phyloP scores from a whole-genome alignment of 805 yeast species.

The Candida insectalens region DNA sequence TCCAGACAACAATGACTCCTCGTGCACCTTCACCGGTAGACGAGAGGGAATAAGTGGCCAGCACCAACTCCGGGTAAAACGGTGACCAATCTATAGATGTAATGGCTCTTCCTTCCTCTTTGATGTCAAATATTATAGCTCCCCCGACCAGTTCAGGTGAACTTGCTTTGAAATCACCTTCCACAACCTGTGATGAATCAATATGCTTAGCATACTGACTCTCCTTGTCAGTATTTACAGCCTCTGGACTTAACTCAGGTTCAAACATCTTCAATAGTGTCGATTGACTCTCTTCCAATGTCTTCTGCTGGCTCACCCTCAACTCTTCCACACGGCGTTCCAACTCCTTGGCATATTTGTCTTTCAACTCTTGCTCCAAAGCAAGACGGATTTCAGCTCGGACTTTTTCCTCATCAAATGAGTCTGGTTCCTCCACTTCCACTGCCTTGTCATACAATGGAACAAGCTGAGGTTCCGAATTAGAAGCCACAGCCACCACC shows the following conservation, averaged over 20 bases:
- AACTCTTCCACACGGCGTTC: conserved; percentile 3
- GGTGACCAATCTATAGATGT: conserved; percentile 23
- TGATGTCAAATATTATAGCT: neutral
- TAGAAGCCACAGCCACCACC: no score
- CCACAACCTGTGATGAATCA: conserved; percentile 5
- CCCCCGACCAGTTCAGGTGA: neutral
- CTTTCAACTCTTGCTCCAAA: conserved; percentile 5
- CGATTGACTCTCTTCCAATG: neutral
- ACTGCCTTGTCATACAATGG: conserved; percentile 15
- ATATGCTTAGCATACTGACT: conserved; percentile 2
- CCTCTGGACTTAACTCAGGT: neutral
- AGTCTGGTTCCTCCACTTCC: conserved; percentile 7
- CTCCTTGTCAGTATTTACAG: neutral
- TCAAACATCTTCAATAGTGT: neutral
- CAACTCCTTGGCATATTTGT: conserved; percentile 3
- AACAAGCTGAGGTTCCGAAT: no score
- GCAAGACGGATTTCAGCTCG: conserved; percentile 6
- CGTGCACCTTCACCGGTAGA: neutral
- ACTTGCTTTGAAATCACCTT: conserved; percentile 1
- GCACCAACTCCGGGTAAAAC: conserved; percentile 19
- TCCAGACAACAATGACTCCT: conserved; percentile 20
- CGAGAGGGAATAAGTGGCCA: conserved; percentile 13
- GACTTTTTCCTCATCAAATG: conserved; percentile 1
- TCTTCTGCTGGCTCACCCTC: neutral
- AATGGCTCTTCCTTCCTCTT: conserved; percentile 8